Base-by-base conservation (phyloP, 768 basidiomycete species). In the Lentinula boryana region DNA sequence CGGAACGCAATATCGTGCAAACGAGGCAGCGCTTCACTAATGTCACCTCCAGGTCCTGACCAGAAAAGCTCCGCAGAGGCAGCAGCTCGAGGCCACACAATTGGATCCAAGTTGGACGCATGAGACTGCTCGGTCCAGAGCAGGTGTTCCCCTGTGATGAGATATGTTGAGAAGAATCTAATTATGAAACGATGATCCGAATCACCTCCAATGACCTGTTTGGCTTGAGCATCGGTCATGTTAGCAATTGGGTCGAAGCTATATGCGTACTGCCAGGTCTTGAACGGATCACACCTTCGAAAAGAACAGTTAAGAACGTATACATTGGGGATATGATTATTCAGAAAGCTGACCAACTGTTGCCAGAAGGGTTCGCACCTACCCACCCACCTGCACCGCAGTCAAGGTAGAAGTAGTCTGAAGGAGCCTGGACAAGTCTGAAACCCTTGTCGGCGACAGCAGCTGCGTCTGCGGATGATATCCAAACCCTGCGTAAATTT, bases 371-470 rank as follows among this genome's bases (percentile, higher is more conserved):
- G 36, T 46, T 51, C 2, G 31, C 70, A 0, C 87, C 88, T 9
- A 89, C 72, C 87, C 88, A 92, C 32, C 78, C 84, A 7, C 89
- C 90, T 1, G 71, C 83, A 43, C 55, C 90, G 63, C 88, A 90
- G 65, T 91, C 89, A 27, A 93, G 82, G 71, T 93, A 93, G 75
- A 93, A 91, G 71, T 83, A 88, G 67, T 92, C 84, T 6, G 84
- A 86, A 0, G 89, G 78, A 1, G 85, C 82, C 59, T 91, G 89
- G 3, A 94, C 73, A 48, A 93, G 67, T 46, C 77, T 73, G 74
- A 77, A 83, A 0, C 86, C 87, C 64, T 84, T 83, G 32, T 80
- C 73, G 0, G 83, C 83, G 4, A 91, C 88, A 0, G 79, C 74
- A 0, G 75, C 77, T 7, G 80, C 88, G 66, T 90, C 74, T 16